phyloP scores from a whole-genome alignment of 805 yeast species.

The Wickerhamomyces canadensis region DNA sequence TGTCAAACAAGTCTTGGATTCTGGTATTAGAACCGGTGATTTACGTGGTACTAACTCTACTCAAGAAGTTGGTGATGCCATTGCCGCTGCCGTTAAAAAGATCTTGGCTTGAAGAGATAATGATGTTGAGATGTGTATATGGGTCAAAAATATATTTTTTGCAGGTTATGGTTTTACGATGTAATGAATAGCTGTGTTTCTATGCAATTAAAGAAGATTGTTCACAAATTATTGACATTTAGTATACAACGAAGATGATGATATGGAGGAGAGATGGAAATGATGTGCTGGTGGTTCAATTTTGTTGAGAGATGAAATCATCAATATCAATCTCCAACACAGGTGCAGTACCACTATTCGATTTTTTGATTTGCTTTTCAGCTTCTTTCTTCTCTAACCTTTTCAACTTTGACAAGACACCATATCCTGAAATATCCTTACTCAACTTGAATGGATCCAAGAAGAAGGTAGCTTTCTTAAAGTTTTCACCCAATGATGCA shows the following conservation, averaged over 20 bases:
- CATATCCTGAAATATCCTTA: conserved; percentile 69
- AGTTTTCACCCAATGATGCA: conserved; percentile 54
- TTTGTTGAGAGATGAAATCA: conserved; percentile 58
- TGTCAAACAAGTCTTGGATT: conserved; percentile 73
- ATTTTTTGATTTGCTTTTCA: conserved; percentile 37
- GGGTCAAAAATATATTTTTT: too few relatives aligned
- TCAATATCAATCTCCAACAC: conserved; percentile 72
- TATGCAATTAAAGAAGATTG: too few relatives aligned
- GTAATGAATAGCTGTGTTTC: too few relatives aligned
- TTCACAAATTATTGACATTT: too few relatives aligned
- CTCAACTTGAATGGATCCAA: conserved; percentile 65
- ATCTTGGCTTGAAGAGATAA: conserved; percentile 44
- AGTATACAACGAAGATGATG: too few relatives aligned
- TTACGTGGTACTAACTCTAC: conserved; percentile 82
- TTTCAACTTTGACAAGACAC: conserved; percentile 64
- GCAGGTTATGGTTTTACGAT: too few relatives aligned
- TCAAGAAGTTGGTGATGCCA: conserved; percentile 89
- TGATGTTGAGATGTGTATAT: too few relatives aligned
- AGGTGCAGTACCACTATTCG: conserved; percentile 60
- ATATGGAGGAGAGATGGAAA: too few relatives aligned
- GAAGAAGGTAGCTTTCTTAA: conserved; percentile 56
- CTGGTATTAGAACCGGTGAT: conserved; percentile 88
- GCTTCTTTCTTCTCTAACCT: conserved; percentile 52
- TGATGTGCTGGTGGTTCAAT: conserved; percentile 27
- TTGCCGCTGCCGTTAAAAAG: conserved; percentile 65